Evolutionary conservation across 768 basidiomycete species (phyloP).

Genomic region (Punctularia strigosozonata): DNA sequence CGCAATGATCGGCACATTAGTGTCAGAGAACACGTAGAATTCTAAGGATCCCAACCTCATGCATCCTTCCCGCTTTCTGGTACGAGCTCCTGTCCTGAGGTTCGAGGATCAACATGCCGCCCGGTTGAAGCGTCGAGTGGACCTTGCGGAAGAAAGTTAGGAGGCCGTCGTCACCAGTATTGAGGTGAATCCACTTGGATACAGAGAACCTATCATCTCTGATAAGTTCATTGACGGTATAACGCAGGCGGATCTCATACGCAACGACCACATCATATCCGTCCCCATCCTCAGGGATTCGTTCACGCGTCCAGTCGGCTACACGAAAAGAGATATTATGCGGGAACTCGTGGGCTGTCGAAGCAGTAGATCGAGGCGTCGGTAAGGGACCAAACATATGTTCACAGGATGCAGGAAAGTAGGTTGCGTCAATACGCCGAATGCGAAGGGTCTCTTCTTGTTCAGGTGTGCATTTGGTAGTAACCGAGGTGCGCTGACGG

Average conservation of each 20-base stretch:
- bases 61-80: constrained; percentile 60
- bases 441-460: constrained; percentile 6
- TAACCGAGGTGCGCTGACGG: constrained; percentile 16
- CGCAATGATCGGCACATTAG: not conserved
- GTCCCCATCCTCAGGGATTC: constrained; percentile 42
- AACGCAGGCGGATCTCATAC: constrained; percentile 30
- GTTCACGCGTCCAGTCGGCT: constrained; percentile 59
- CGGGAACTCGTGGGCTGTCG: constrained; percentile 43
- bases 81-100: constrained; percentile 84
- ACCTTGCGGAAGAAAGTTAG: constrained; percentile 53
- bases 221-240: not conserved
- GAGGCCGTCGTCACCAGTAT: constrained; percentile 68
- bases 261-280: constrained; percentile 73
- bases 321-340: constrained; percentile 66
- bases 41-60: constrained; percentile 27
- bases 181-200: constrained; percentile 88
- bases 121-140: constrained; percentile 40
- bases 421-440: constrained; percentile 18
- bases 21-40: not conserved
- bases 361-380: constrained; percentile 32
- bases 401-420: constrained; percentile 72
- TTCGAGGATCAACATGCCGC: constrained; percentile 67
- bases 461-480: not conserved
- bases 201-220: constrained; percentile 72
- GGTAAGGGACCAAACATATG: constrained; percentile 69